Percentiles rank a stretch among this genome's conserved stretches.
Conservation (phyloP, 768 basidiomycete genomes). For the Megacollybia marginata region DNA sequence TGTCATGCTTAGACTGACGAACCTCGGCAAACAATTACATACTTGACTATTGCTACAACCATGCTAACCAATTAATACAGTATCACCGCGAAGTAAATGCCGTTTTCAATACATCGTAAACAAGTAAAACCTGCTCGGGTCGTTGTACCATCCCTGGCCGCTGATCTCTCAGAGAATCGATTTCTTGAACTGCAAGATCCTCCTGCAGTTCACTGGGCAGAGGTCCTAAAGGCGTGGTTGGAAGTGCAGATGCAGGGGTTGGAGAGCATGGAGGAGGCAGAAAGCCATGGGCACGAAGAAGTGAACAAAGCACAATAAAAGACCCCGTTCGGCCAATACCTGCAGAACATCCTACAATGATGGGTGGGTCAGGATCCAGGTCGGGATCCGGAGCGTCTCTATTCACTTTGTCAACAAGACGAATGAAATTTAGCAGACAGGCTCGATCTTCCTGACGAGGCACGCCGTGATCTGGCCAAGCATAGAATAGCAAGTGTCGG, state of each 20-base stretch:
- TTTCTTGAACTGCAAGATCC: slow-evolving; percentile 61
- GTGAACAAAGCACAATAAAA: slow-evolving; percentile 73
- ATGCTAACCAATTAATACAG: too few species aligned
- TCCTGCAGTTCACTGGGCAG: slow-evolving; percentile 38
- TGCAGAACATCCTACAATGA: slow-evolving; percentile 80
- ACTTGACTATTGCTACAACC: too few species aligned
- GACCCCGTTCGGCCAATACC: slow-evolving; percentile 85
- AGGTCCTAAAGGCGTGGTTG: slow-evolving; percentile 50
- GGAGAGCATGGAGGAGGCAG: slow-evolving; percentile 28
- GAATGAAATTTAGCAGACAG: slow-evolving; percentile 54
- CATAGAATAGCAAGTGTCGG: slow-evolving; percentile 63
- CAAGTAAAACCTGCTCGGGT: slow-evolving; percentile 52
- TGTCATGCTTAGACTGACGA: too few species aligned
- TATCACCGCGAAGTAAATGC: slow-evolving; percentile 9
- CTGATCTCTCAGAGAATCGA: slow-evolving; percentile 77
- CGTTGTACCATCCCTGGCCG: slow-evolving; percentile 77
- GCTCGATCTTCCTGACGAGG: slow-evolving; percentile 52
- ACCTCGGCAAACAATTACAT: too few species aligned
- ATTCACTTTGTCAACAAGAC: slow-evolving; percentile 59
- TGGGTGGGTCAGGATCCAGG: slow-evolving; percentile 59
- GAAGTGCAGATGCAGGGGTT: slow-evolving; percentile 24
- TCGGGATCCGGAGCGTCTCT: slow-evolving; percentile 30
- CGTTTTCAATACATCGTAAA: slow-evolving; percentile 52
- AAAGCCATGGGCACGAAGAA: slow-evolving; percentile 57
- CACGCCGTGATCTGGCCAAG: slow-evolving; percentile 87